phyloP scores from a whole-genome alignment of 352 stramenopile species.

The Phytopythium boreale region DNA sequence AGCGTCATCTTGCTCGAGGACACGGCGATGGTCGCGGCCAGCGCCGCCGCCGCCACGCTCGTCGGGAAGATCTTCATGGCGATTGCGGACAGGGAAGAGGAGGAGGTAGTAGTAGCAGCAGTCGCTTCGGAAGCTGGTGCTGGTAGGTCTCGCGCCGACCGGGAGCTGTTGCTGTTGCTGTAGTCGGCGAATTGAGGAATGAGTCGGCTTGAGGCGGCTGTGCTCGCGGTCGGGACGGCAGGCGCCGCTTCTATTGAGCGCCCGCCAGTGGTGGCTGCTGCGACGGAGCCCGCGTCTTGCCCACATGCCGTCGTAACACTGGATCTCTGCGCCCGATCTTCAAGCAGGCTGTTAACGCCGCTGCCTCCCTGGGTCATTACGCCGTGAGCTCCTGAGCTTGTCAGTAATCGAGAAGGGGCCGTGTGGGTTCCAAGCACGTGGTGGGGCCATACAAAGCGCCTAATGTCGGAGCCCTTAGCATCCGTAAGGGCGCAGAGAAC shows the following conservation, averaged over 20 bases:
- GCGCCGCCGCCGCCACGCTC: constrained; percentile 2
- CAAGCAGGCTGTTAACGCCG: background rate
- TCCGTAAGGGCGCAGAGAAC: background rate
- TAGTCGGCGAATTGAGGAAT: constrained; percentile 4
- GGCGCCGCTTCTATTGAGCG: background rate
- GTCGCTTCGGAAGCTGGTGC: background rate
- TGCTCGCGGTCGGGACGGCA: background rate
- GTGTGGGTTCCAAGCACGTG: too few relatives aligned
- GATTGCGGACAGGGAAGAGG: background rate
- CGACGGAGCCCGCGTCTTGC: background rate
- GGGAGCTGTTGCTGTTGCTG: background rate
- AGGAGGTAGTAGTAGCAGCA: background rate
- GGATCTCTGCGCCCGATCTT: constrained; percentile 4
- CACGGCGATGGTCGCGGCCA: constrained; percentile 6
- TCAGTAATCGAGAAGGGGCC: background rate
- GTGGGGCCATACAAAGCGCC: background rate
- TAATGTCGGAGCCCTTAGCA: background rate
- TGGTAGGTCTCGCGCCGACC: background rate
- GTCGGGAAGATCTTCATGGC: constrained; percentile 10
- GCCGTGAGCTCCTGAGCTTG: background rate
- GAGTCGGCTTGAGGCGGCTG: background rate
- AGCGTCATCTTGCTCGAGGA: constrained; percentile 1
- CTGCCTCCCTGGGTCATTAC: background rate
- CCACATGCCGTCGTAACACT: background rate
- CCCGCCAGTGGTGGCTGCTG: background rate